These are phyloP conservation scores for Evernia prunastri DNA, from an alignment of 495 filamentous ascomycete genomes.

Conservation along the genomic window DNA sequence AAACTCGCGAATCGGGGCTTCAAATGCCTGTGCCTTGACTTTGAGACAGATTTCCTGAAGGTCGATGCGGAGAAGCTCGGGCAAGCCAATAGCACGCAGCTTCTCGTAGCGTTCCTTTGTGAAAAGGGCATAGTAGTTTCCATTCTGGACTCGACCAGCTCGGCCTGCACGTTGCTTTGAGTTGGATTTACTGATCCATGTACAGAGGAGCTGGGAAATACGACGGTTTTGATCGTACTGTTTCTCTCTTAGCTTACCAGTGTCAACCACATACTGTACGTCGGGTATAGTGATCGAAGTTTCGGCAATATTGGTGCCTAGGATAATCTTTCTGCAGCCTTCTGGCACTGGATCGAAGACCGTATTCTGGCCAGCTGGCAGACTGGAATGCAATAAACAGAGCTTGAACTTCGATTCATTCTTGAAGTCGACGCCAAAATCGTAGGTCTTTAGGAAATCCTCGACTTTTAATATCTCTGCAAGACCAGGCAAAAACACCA, in stretches of 20 bases:
- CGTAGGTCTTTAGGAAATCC: conserved; percentile 26
- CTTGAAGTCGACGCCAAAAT: conserved; percentile 40
- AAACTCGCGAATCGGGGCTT: conserved; percentile 41
- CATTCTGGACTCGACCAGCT: conserved; percentile 52
- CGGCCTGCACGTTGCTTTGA: conserved; percentile 51
- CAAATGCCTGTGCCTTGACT: conserved; percentile 42
- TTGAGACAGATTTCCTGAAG: conserved; percentile 46
- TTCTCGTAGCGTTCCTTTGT: conserved; percentile 43
- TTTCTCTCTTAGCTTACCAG: conserved; percentile 48
- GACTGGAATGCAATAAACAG: conserved; percentile 46
- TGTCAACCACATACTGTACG: conserved; percentile 51
- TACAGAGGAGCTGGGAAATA: conserved; percentile 41
- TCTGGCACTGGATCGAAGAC: conserved; percentile 40
- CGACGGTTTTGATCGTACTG: conserved; percentile 42
- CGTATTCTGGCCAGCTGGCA: conserved; percentile 42
- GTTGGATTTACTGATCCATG: conserved; percentile 51
- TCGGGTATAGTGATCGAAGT: conserved; percentile 57
- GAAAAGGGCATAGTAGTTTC: conserved; percentile 53
- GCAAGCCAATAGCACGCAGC: conserved; percentile 40
- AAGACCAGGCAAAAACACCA: conserved; percentile 54
- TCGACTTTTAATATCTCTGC: conserved; percentile 43
- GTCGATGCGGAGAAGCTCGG: conserved; percentile 45
- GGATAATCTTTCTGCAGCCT: conserved; percentile 50
- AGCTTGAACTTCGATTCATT: conserved; percentile 41
- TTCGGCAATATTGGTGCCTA: conserved; percentile 56